phyloP scores from a whole-genome alignment of 2,329 filamentous ascomycete genomes.

The Fusarium sp. region DNA sequence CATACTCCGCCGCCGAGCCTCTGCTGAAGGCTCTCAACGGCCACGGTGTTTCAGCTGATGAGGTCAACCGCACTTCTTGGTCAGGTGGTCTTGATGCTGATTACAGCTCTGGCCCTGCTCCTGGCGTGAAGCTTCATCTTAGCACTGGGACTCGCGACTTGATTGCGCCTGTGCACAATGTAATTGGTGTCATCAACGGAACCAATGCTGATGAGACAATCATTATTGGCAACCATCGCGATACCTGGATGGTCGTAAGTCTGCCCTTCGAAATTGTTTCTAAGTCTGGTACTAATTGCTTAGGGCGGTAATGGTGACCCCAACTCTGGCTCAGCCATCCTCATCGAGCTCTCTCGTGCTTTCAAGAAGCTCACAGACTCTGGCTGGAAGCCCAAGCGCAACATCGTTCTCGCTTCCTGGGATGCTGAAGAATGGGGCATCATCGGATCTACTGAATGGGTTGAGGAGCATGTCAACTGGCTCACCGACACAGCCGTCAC shows the following conservation, averaged over 20 bases:
- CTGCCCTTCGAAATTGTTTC: accelerated
- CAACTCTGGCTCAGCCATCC: conserved; percentile 80
- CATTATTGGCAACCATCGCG: conserved; percentile 80
- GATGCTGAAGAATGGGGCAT: conserved; percentile 83
- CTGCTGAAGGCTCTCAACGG: conserved; percentile 83
- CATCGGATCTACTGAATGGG: conserved; percentile 86
- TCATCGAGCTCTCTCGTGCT: conserved; percentile 79
- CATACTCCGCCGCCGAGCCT: conserved; percentile 79
- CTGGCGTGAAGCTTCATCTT: conserved; percentile 71
- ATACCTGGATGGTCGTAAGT: conserved; percentile 55
- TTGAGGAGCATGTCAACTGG: conserved; percentile 85
- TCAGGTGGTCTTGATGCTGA: conserved; percentile 62
- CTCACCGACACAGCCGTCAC: conserved; percentile 76
- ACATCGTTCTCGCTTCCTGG: conserved; percentile 76
- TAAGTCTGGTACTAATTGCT: neutral
- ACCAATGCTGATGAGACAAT: conserved; percentile 80
- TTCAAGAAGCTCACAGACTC: conserved; percentile 75
- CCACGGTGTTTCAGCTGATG: conserved; percentile 74
- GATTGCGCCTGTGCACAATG: conserved; percentile 79
- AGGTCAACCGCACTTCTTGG: conserved; percentile 71
- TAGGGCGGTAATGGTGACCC: conserved; percentile 84
- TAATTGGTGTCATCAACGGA: conserved; percentile 84
- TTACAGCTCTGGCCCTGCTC: conserved; percentile 58
- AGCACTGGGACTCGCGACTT: conserved; percentile 77
- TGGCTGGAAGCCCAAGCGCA: conserved; percentile 85